Evolutionary conservation across 768 basidiomycete genomes (phyloP), one percentile per base, ranked within the genome.

Genomic region (Cystofilobasidium ferigula): DNA sequence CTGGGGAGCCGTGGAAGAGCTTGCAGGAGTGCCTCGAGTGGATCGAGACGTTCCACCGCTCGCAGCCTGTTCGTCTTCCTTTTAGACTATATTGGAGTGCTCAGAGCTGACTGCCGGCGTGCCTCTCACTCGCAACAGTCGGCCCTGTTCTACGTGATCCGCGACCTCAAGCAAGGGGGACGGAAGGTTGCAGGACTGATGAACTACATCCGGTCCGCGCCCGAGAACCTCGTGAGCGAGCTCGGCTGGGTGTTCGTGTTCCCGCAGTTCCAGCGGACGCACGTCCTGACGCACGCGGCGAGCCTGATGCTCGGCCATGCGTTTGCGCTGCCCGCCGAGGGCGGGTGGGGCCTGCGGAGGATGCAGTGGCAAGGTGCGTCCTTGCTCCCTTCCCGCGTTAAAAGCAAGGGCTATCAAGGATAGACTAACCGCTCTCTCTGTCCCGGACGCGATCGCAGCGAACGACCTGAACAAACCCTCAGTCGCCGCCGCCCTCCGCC

Each of bases 271-370:
- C 67, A 68, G 28, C n/a, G 67, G 14, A 40, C 61, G 1, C 67
- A 68, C 62, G 36, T 68, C 22, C 45, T 58, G 43, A 68, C 67
- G 32, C 61, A 68, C 42, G n/a, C 61, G 14, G 61, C 54, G 24
- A 63, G 26, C 28, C 62, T 68, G 13, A 26, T 68, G 24, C 43
- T 62, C 22, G 57, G 59, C 12, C 40, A 58, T 34, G 54, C 35
- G 35, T 68, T 68, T 28, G n/a, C 30, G 6, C 67, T 68, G 9
- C 67, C 67, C 9, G 35, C 61, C 30, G 57, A 62, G 0, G 67
- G 67, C 30, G 67, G 67, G 1, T 59, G 45, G 42, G 67, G 67
- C 7, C 53, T 68, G 18, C 67, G 67, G n/a, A 35, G 67, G 22
- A 57, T 63, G n/a, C 53, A 58, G 26, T 68, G 67, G 67, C 28